phyloP scores from a whole-genome alignment of 805 yeast genomes.

The Ogataea kodamae region DNA sequence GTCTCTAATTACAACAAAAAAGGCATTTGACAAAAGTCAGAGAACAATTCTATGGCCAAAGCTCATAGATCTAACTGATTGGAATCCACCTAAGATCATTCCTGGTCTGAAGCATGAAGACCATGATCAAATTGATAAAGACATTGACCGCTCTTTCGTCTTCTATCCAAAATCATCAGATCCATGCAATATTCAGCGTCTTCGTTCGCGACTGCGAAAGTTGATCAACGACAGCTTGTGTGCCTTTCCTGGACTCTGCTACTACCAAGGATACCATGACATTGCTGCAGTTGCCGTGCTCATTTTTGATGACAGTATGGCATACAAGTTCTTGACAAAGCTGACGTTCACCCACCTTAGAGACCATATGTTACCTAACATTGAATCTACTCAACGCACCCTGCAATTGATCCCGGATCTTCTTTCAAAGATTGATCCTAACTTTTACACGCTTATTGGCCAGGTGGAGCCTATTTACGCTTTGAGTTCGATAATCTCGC shows the following conservation, averaged over 20 bases:
- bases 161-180: slow-evolving; percentile 31
- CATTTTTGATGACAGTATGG: slow-evolving; percentile 41
- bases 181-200: slow-evolving; percentile 21
- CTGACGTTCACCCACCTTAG: slow-evolving; percentile 63
- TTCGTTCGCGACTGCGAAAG: slow-evolving; percentile 40
- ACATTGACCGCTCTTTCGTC: slow-evolving; percentile 69
- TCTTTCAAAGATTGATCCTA: slow-evolving; percentile 45
- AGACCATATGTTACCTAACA: slow-evolving; percentile 78
- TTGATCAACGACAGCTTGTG: slow-evolving; percentile 56
- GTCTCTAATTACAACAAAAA: slow-evolving; percentile 42
- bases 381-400: slow-evolving; percentile 64
- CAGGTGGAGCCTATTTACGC: slow-evolving; percentile 58
- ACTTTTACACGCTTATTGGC: slow-evolving; percentile 39
- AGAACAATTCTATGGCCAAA: slow-evolving; percentile 51
- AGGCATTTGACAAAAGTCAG: slow-evolving; percentile 40
- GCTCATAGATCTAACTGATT: slow-evolving; percentile 35
- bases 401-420: slow-evolving; percentile 63
- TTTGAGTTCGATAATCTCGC: slow-evolving; percentile 71
- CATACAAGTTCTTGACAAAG: slow-evolving; percentile 45
- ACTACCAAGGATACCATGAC: slow-evolving; percentile 95
- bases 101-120: slow-evolving; percentile 50
- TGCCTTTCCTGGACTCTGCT: slow-evolving; percentile 57
- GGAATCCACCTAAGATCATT: slow-evolving; percentile 1
- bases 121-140: slow-evolving; percentile 75
- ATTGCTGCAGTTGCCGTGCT: slow-evolving; percentile 64